Evolutionary conservation across 2,329 filamentous ascomycete species (phyloP), one percentile per base, ranked within the genome.

Genomic region (Sporothrix schenckii): DNA sequence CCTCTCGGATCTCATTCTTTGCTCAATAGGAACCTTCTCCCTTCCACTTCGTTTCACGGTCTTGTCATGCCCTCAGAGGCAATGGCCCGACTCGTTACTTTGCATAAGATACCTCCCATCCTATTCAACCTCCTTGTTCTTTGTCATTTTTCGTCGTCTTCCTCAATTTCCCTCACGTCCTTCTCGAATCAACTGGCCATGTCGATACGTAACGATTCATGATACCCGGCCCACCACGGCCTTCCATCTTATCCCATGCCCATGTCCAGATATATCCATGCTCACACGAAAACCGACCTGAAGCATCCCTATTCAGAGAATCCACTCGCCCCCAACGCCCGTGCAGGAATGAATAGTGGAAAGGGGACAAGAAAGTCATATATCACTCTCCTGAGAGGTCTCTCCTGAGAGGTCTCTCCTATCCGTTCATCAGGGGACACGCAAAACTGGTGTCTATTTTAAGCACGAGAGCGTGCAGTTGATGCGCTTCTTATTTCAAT

Each of bases 201-300:
- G 61, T 53, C 68, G 44, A 41, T 66, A 44, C n/a, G 50, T 21
- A 68, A n/a, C n/a, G n/a, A 67, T 70, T 70, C 44, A 58, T 60
- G 66, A 72, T 41, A 21, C 24, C 50, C 27, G 58, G 34, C 49
- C 56, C 53, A 56, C 68, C 34, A 44, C 50, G 49, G 49, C 50
- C 56, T 68, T 41, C 24, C 53, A 53, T 58, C 50, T 11, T 24
- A 39, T 4, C 14, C 21, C 52, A 16, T 34, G 24, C 14, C 34
- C 34, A 39, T 24, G 27, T 34, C 30, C 27, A 27, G 52, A 27
- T n/a, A 16, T 7, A 54, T 58, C 44, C 7, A 63, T 24, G 4
- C 11, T 34, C 44, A 24, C 63, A 66, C 10, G 5, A 24, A 52
- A 19, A 39, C 27, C 5, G 10, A 66, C 27, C 27, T 66, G 63